A percentile compares a stretch with the other conserved stretches of the same genome.
phyloP scores from a whole-genome alignment of 2,329 filamentous ascomycete genomes.

The Aureobasidium sp. region DNA sequence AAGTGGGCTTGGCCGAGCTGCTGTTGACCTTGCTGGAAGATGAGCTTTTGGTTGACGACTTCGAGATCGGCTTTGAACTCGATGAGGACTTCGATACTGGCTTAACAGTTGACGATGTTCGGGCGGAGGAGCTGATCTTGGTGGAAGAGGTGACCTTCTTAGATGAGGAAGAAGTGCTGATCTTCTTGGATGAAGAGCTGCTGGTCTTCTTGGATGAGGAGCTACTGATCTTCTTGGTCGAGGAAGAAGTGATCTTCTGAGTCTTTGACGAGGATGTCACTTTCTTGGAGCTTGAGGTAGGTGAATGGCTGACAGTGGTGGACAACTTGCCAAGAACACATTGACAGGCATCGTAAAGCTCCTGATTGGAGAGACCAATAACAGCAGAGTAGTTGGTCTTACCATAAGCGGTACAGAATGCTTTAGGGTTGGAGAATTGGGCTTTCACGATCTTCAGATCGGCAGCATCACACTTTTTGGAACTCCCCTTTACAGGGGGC shows the following conservation, averaged over 20 bases:
- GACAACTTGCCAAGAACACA: not conserved
- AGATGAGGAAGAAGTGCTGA: not conserved
- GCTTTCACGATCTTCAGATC: not conserved
- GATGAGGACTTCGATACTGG: not conserved
- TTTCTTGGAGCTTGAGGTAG: not conserved
- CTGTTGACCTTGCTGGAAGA: not conserved
- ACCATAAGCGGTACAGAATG: not conserved
- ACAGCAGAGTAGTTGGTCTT: not conserved
- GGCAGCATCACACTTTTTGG: not conserved
- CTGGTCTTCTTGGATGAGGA: no score
- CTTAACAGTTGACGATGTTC: not conserved
- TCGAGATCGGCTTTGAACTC: no score
- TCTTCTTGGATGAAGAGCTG: not conserved
- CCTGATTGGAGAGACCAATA: not conserved
- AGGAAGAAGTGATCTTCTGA: no score
- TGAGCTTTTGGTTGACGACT: not conserved
- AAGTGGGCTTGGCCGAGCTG: no score
- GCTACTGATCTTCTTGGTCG: no score
- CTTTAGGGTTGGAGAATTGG: not conserved
- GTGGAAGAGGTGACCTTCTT: not conserved
- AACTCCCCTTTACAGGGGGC: not conserved
- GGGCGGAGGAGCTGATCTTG: no score
- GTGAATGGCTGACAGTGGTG: not conserved
- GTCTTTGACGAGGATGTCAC: not conserved
- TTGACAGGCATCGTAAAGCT: not conserved